These are phyloP conservation scores for Phragmites australis DNA, from an alignment of 176 grass and related monocot genomes.

Conservation along the genomic window DNA sequence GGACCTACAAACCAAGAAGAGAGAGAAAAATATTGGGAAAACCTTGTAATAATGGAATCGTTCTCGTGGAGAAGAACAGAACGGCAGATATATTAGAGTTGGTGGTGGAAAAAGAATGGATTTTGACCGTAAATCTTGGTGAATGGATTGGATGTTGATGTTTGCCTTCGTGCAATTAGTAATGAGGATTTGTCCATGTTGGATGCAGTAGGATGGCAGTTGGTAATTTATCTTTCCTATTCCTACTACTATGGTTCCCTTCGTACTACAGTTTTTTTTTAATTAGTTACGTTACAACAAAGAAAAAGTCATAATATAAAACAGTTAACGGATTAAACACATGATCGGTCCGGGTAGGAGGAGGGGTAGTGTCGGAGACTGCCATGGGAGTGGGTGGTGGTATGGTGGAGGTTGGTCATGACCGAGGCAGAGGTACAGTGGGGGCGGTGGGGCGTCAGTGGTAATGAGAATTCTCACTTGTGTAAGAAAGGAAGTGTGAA, in stretches of 20 bases:
- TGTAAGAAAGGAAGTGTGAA: background rate
- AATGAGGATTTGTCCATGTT: background rate
- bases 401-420: background rate
- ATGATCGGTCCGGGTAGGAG: no score
- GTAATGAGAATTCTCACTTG: background rate
- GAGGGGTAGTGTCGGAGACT: background rate
- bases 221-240: slow-evolving; percentile 25
- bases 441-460: background rate
- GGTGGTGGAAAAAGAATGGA: slow-evolving; percentile 27
- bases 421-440: background rate
- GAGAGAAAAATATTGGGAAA: background rate
- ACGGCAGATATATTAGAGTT: background rate
- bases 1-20: slow-evolving; percentile 21
- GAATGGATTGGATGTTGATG: slow-evolving; percentile 19
- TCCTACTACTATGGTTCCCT: background rate
- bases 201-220: slow-evolving; percentile 26
- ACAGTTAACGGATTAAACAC: no score
- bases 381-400: background rate
- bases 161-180: background rate
- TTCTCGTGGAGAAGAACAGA: slow-evolving; percentile 23
- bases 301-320: no score
- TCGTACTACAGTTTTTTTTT: background rate
- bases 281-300: no score
- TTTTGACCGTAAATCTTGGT: slow-evolving; percentile 29
- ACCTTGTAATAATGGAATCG: slow-evolving; percentile 28